phyloP scores from a whole-genome alignment of 2,329 filamentous ascomycete species.

The Aquanectria penicillioides region DNA sequence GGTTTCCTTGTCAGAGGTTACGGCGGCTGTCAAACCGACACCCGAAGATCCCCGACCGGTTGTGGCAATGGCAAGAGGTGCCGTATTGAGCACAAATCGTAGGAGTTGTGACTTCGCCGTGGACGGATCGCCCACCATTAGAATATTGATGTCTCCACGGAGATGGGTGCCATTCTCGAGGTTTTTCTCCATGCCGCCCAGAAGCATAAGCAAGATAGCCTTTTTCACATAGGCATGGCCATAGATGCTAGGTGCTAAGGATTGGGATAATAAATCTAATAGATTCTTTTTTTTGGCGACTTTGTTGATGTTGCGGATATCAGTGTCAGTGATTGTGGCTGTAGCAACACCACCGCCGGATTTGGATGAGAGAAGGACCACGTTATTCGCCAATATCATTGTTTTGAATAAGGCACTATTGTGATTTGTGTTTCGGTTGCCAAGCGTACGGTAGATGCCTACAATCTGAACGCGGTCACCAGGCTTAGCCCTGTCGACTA shows the following conservation, averaged over 20 bases:
- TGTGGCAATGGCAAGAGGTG: constrained; percentile 94
- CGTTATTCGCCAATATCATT: constrained; percentile 90
- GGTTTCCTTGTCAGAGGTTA: constrained; percentile 97
- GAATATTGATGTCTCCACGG: constrained; percentile 97
- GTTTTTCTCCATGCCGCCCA: constrained; percentile 98
- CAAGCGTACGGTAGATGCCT: constrained; percentile 93
- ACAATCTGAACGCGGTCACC: constrained; percentile 96
- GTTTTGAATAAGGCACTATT: constrained; percentile 96
- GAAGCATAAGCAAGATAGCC: constrained; percentile 92
- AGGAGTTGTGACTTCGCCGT: constrained; percentile 98
- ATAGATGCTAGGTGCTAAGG: constrained; percentile 94
- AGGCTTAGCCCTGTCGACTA: constrained; percentile 94
- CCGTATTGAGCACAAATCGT: constrained; percentile 96
- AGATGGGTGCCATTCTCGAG: constrained; percentile 97
- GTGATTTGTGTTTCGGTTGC: constrained; percentile 90
- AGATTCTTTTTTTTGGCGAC: constrained; percentile 93
- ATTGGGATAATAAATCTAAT: constrained; percentile 92
- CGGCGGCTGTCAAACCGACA: constrained; percentile 95
- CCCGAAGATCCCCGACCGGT: constrained; percentile 97
- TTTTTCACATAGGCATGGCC: constrained; percentile 98
- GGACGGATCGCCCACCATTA: constrained; percentile 99
- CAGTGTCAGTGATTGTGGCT: constrained; percentile 91
- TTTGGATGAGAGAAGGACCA: constrained; percentile 94
- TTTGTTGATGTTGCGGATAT: constrained; percentile 99
- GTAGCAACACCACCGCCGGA: constrained; percentile 94